Percentiles rank a stretch among this genome's conserved stretches.
Conservation (phyloP, 2,329 filamentous ascomycete genomes). For the Trichoderma sp. region DNA sequence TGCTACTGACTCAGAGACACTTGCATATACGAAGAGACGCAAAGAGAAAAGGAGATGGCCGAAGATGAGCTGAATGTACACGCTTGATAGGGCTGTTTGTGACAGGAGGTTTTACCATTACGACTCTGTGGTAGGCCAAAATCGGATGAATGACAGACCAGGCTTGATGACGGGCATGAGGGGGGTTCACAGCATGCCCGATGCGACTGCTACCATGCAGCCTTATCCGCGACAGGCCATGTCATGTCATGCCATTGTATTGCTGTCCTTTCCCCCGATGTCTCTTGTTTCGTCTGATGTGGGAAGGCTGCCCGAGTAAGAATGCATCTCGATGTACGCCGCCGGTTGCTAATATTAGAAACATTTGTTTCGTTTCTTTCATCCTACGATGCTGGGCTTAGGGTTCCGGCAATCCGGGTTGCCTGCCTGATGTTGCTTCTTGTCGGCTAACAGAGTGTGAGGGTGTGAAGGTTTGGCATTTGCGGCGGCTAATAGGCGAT, state of each 20-base stretch:
- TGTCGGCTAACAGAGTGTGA: conserved; percentile 5
- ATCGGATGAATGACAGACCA: background rate
- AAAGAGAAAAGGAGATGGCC: background rate
- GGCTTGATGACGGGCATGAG: background rate
- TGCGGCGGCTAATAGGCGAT: conserved; percentile 22
- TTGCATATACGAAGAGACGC: background rate
- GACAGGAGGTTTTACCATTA: background rate
- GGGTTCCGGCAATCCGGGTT: background rate
- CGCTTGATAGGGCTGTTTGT: conserved; percentile 1
- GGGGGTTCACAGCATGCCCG: background rate
- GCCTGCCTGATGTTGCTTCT: background rate
- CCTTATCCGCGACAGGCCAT: conserved; percentile 3
- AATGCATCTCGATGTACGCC: background rate
- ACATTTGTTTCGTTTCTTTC: background rate
- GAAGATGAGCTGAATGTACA: background rate
- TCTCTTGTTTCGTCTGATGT: background rate
- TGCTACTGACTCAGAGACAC: background rate
- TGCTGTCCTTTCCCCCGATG: background rate
- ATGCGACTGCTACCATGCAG: background rate
- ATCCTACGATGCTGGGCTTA: too few relatives aligned
- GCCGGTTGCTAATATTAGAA: conserved; percentile 16
- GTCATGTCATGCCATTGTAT: background rate
- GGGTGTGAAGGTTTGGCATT: background rate
- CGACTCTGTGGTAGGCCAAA: background rate
- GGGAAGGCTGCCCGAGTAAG: background rate